Evolutionary conservation across 257 asterid genomes (phyloP).

Genomic region (Eustoma russellianum): DNA sequence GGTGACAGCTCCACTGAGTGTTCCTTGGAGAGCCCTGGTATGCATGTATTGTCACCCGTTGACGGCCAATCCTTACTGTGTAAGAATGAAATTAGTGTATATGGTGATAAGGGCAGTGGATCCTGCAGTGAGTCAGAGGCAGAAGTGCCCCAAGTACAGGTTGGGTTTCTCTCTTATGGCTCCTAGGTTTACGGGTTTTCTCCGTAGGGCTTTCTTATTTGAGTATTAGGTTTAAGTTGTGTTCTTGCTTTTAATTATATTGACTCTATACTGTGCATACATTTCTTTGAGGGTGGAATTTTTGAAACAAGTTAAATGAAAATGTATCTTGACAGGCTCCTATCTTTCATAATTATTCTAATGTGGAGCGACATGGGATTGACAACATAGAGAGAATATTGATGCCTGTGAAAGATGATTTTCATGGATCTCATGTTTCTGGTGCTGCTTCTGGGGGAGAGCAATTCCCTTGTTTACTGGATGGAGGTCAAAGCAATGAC

Average conservation of each 20-base stretch:
- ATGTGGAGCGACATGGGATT: conserved; percentile 6
- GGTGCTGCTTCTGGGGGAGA: conserved; percentile 15
- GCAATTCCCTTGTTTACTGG: conserved; percentile 13
- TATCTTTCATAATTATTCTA: conserved; percentile 25
- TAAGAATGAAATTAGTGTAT: not conserved
- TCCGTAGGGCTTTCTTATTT: too few species aligned
- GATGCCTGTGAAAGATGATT: conserved; percentile 10
- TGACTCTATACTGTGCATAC: too few species aligned
- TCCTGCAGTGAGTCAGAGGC: conserved; percentile 58
- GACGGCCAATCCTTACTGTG: conserved; percentile 9
- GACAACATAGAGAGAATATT: conserved; percentile 10
- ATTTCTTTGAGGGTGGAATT: not conserved
- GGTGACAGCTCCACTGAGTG: conserved; percentile 41
- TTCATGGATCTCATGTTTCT: conserved; percentile 5
- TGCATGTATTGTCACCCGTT: not conserved
- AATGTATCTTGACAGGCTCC: conserved; percentile 18
- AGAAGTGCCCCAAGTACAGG: conserved; percentile 49
- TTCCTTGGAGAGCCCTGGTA: conserved; percentile 15
- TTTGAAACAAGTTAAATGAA: too few species aligned
- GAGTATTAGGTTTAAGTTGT: too few species aligned
- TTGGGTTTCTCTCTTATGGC: conserved; percentile 6
- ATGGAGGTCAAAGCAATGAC: conserved; percentile 7
- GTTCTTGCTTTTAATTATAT: too few species aligned
- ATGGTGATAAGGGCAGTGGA: conserved; percentile 17
- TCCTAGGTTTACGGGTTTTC: not conserved